A percentile compares a stretch with the other conserved stretches of the same genome.
phyloP scores from a whole-genome alignment of 225 moss, liverwort and hornwort species.

The Sphagnum tenellum region DNA sequence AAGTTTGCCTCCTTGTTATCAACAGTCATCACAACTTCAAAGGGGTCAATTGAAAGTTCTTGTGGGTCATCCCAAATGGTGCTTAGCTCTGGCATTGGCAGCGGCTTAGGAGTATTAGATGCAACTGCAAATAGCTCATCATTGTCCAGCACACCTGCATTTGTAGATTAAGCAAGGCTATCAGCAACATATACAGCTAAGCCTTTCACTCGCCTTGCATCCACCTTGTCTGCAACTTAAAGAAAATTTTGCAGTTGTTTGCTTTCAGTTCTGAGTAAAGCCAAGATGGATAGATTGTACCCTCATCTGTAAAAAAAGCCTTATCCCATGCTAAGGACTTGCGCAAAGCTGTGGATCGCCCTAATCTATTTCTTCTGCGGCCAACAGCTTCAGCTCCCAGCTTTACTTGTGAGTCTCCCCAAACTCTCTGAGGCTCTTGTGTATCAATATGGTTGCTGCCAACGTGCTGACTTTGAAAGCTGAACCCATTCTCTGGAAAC shows the following conservation, averaged over 20 bases:
- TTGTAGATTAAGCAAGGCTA: not conserved
- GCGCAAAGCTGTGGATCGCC: conserved; percentile 43
- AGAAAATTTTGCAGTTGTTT: not conserved
- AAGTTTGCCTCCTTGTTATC: conserved; percentile 6
- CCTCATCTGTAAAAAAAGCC: conserved; percentile 61
- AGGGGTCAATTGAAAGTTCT: conserved; percentile 12
- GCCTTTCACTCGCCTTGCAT: too few species aligned
- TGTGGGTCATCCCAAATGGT: conserved; percentile 49
- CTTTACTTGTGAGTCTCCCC: conserved; percentile 13
- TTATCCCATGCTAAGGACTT: conserved; percentile 62
- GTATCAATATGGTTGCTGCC: too few species aligned
- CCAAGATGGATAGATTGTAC: conserved; percentile 6
- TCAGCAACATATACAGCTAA: not conserved
- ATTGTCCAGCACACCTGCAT: conserved; percentile 50
- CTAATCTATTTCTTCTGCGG: conserved; percentile 27
- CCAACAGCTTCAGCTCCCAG: conserved; percentile 18
- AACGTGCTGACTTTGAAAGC: too few species aligned
- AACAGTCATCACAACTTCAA: conserved; percentile 8
- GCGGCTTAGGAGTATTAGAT: conserved; percentile 27
- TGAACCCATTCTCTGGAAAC: too few species aligned
- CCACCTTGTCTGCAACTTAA: not conserved
- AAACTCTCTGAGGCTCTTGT: too few species aligned
- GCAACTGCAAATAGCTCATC: conserved; percentile 55
- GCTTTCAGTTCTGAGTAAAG: not conserved
- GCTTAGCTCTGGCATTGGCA: conserved; percentile 50